Percentiles rank a stretch among this genome's conserved stretches.
These are phyloP conservation scores for Cydonia oblonga DNA, from an alignment of 331 rosid genomes.

Conservation along the genomic window DNA sequence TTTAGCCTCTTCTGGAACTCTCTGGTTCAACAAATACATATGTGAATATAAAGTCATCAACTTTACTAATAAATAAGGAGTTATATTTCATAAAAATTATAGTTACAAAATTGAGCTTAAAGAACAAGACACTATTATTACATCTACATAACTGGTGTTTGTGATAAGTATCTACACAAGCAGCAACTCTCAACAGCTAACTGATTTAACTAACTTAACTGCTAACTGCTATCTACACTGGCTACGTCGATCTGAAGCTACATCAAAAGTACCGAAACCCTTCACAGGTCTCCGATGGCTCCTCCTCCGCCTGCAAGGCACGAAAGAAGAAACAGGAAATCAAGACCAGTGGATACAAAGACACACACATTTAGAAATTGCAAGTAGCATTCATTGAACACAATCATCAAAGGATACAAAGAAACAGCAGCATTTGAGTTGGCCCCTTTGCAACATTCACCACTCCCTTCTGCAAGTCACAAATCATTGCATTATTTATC, in stretches of 20 bases:
- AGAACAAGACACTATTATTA: no score
- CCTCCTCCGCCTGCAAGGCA: constrained; percentile 15
- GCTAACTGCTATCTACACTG: not conserved
- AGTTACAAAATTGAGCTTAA: no score
- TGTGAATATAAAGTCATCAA: no score
- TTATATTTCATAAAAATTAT: no score
- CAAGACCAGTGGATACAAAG: not conserved
- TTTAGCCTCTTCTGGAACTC: no score
- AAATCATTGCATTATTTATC: constrained; percentile 7
- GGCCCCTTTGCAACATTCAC: constrained; percentile 36
- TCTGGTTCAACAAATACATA: no score
- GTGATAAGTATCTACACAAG: no score
- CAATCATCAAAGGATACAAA: constrained; percentile 37
- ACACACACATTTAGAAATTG: not conserved
- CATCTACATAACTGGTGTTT: no score
- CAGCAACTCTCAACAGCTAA: no score
- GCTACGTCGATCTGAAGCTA: not conserved
- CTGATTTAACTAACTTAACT: not conserved
- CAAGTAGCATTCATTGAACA: not conserved
- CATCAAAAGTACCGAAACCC: not conserved
- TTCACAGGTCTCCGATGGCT: not conserved
- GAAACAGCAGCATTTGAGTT: constrained; percentile 14
- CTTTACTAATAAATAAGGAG: no score
- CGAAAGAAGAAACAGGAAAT: not conserved
- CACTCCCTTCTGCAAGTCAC: constrained; percentile 47